phyloP scores from a whole-genome alignment of 192 early-diverging fungal species.

The Backusella tuberculispora region DNA sequence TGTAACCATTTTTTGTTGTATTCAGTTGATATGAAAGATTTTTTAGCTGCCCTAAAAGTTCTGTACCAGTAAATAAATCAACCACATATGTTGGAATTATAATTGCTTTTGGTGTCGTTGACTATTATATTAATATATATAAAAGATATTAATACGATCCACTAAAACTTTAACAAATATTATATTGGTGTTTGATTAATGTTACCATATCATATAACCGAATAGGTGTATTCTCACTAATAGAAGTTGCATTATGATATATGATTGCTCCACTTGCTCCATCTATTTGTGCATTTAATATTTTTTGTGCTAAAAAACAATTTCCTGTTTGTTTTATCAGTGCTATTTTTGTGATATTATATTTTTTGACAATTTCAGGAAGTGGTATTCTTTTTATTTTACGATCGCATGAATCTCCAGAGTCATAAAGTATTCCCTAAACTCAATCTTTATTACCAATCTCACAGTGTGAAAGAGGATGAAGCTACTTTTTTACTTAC shows the following conservation, averaged over 20 bases:
- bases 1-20: neutral
- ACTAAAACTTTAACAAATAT: neutral
- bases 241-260: constrained; percentile 23
- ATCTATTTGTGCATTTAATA: constrained; percentile 25
- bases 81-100: constrained; percentile 17
- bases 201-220: constrained; percentile 5
- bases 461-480: neutral
- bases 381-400: constrained; percentile 1
- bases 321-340: constrained; percentile 16
- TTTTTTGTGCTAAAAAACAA: constrained; percentile 26
- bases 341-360: constrained; percentile 21
- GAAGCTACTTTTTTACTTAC: neutral
- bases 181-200: neutral
- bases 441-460: neutral
- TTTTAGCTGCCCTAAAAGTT: neutral
- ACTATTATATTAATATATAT: neutral
- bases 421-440: constrained; percentile 30
- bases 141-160: neutral
- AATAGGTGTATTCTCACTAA: neutral
- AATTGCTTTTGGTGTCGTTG: constrained; percentile 4
- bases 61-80: neutral
- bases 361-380: neutral
- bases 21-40: neutral
- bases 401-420: constrained; percentile 19
- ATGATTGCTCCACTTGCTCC: constrained; percentile 29